These are phyloP conservation scores for Tulasnella calospora DNA, from an alignment of 768 basidiomycete species.

Conservation along the genomic window DNA sequence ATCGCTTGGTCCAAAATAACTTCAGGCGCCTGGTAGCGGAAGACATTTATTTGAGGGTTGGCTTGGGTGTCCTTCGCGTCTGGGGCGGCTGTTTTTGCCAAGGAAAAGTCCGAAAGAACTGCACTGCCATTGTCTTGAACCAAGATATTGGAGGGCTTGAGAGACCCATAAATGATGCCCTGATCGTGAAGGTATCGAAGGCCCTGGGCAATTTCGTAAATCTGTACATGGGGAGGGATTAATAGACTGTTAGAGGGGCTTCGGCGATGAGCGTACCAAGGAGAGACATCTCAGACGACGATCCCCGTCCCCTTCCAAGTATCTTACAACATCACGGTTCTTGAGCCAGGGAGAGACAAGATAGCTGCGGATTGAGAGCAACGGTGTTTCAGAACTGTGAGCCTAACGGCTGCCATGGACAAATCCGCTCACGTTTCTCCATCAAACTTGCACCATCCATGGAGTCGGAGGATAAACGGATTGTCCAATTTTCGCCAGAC, in stretches of 20 bases:
- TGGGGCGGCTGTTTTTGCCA: not conserved
- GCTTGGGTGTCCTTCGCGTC: not conserved
- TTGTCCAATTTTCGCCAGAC: conserved; percentile 13
- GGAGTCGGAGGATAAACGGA: not conserved
- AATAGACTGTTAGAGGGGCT: not conserved
- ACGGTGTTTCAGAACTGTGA: not conserved
- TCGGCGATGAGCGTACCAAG: not conserved
- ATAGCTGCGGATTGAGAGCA: not conserved
- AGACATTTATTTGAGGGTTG: not conserved
- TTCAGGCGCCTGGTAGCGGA: conserved; percentile 18
- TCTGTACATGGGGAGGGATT: not conserved
- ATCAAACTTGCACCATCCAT: conserved; percentile 1
- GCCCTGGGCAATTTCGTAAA: conserved; percentile 4
- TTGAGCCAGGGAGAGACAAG: not conserved
- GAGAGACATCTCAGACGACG: not conserved
- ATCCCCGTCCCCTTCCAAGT: not conserved
- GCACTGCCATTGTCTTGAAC: conserved; percentile 11
- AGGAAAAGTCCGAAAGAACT: conserved; percentile 15
- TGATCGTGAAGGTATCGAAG: conserved; percentile 19
- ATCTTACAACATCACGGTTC: conserved; percentile 15
- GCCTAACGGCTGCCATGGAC: not conserved
- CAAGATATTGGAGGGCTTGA: conserved; percentile 17
- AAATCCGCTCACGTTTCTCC: not conserved
- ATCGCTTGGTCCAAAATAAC: not conserved
- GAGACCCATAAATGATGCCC: conserved; percentile 8